phyloP scores from a whole-genome alignment of 164 flowering plant genomes.

The Chloranthus sessilifolius region DNA sequence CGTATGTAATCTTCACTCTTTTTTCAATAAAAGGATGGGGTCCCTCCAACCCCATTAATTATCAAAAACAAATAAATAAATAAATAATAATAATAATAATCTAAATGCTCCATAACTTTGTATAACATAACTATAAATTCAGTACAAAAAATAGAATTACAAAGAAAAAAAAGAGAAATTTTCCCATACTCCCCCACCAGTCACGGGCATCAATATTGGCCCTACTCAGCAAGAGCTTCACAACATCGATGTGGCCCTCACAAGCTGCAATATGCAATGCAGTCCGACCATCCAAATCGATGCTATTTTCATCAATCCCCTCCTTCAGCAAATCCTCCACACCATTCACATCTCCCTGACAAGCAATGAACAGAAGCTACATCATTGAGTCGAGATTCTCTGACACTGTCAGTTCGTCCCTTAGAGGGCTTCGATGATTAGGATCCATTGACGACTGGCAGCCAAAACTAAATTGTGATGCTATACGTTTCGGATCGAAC shows the following conservation, averaged over 20 bases:
- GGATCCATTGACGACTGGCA: constrained; percentile 93
- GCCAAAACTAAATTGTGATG: constrained; percentile 72
- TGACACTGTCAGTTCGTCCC: constrained; percentile 58
- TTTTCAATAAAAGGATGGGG: too few relatives aligned
- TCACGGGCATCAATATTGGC: constrained; percentile 94
- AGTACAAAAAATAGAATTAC: too few relatives aligned
- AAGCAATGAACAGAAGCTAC: constrained; percentile 81
- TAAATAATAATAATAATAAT: too few relatives aligned
- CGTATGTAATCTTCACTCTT: too few relatives aligned
- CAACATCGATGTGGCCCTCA: constrained; percentile 86
- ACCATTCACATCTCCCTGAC: constrained; percentile 67
- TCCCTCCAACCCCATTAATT: too few relatives aligned
- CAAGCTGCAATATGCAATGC: constrained; percentile 93
- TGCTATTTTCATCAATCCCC: constrained; percentile 82
- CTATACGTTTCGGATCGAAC: constrained; percentile 61
- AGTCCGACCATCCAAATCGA: constrained; percentile 92
- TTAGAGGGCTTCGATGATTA: constrained; percentile 42
- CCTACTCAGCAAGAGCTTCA: constrained; percentile 51
- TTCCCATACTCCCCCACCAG: constrained; percentile 99
- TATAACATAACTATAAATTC: too few relatives aligned
- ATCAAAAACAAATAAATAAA: too few relatives aligned
- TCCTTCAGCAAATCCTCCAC: constrained; percentile 71
- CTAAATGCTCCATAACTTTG: too few relatives aligned
- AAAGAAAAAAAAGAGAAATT: not conserved
- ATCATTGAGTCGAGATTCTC: constrained; percentile 85